phyloP scores from a whole-genome alignment of 2,329 filamentous ascomycete genomes.

The Gremmenia infestans region DNA sequence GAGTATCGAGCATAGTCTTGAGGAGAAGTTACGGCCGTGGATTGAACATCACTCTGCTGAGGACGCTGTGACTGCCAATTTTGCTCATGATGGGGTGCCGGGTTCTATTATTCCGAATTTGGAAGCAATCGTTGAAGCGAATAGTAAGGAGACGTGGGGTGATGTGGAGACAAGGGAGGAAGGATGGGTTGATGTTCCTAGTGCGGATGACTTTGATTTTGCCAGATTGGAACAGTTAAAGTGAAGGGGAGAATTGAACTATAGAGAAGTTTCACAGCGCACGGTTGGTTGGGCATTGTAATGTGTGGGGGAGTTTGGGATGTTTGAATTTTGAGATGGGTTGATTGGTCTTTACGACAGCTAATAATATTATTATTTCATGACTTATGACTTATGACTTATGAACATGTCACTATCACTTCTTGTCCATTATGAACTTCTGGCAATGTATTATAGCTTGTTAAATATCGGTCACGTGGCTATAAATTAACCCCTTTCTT shows the following conservation, averaged over 20 bases:
- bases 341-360: too few relatives aligned
- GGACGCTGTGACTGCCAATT: neutral
- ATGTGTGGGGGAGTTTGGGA: too few relatives aligned
- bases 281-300: too few relatives aligned
- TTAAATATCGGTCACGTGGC: too few relatives aligned
- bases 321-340: too few relatives aligned
- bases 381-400: too few relatives aligned
- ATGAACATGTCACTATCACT: too few relatives aligned
- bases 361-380: too few relatives aligned
- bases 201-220: conserved; percentile 17
- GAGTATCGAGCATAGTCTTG: conserved; percentile 10
- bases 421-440: too few relatives aligned
- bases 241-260: neutral
- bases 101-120: neutral
- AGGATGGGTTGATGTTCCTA: neutral
- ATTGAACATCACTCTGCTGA: conserved; percentile 2
- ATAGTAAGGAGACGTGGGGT: neutral
- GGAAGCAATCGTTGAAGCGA: neutral
- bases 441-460: too few relatives aligned
- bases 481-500: too few relatives aligned
- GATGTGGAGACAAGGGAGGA: neutral
- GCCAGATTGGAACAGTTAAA: conserved; percentile 13
- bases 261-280: too few relatives aligned
- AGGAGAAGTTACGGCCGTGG: conserved; percentile 16
- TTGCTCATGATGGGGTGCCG: neutral